Percentiles rank a stretch among this genome's conserved stretches.
Conservation (phyloP, 306 rosid species). For the Cicer arietinum region DNA sequence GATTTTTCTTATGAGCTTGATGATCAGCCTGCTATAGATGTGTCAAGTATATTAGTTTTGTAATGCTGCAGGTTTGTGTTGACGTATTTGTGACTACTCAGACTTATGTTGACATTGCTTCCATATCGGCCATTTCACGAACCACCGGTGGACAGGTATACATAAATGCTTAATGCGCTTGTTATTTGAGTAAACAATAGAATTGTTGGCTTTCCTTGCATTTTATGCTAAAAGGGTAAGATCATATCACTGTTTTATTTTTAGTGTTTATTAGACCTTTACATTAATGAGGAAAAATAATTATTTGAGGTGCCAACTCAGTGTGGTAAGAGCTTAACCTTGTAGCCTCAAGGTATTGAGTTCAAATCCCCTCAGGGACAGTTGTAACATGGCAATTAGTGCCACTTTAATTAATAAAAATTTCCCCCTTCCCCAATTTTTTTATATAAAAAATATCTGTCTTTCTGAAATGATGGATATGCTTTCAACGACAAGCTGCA, state of each 20-base stretch:
- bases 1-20: conserved; percentile 28
- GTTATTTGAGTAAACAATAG: conserved; percentile 22
- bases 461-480: conserved; percentile 31
- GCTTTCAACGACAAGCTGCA: background rate
- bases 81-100: conserved; percentile 91
- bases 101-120: conserved; percentile 84
- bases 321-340: too few relatives aligned
- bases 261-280: conserved; percentile 18
- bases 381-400: too few relatives aligned
- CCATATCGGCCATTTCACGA: conserved; percentile 83
- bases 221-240: conserved; percentile 30
- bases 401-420: too few relatives aligned
- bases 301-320: too few relatives aligned
- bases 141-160: conserved; percentile 99
- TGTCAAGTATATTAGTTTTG: conserved; percentile 40
- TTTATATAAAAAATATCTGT: too few relatives aligned
- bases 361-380: too few relatives aligned
- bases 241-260: conserved; percentile 13
- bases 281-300: conserved; percentile 10
- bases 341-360: too few relatives aligned
- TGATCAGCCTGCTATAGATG: conserved; percentile 29
- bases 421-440: too few relatives aligned
- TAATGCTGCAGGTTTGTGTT: conserved; percentile 81
- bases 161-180: conserved; percentile 14
- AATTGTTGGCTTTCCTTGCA: conserved; percentile 7